Percentiles rank a stretch among this genome's conserved stretches.
These are phyloP conservation scores for Pyrrhoderma lamaoense DNA, from an alignment of 1,284 basidiomycete species.

Conservation along the genomic window DNA sequence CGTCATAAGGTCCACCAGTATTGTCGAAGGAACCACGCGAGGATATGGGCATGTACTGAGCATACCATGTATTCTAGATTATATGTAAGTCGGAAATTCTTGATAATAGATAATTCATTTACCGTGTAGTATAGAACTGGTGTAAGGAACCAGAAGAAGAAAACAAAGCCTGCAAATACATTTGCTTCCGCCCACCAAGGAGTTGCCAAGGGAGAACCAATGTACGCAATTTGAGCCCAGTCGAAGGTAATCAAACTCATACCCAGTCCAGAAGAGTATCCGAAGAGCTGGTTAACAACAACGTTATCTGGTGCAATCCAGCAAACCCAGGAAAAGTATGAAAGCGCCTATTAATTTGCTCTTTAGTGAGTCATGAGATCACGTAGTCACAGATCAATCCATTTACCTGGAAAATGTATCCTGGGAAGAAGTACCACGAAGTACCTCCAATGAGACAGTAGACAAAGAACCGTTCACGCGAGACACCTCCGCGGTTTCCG, in stretches of 20 bases:
- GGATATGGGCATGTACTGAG: constrained; percentile 41
- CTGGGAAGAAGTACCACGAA: constrained; percentile 59
- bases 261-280: constrained; percentile 71
- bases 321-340: constrained; percentile 34
- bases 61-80: constrained; percentile 29
- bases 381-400: not conserved
- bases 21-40: constrained; percentile 27
- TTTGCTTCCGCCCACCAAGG: constrained; percentile 81
- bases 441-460: constrained; percentile 20
- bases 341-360: constrained; percentile 28
- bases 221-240: constrained; percentile 63
- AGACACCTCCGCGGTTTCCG: constrained; percentile 36
- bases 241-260: constrained; percentile 68
- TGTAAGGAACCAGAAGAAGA: constrained; percentile 56
- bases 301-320: constrained; percentile 30
- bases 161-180: constrained; percentile 68
- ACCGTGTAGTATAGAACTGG: constrained; percentile 28
- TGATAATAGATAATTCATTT: no score
- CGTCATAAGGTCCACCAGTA: constrained; percentile 32
- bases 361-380: not conserved
- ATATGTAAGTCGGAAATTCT: no score
- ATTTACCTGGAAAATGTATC: constrained; percentile 50
- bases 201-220: constrained; percentile 53
- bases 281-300: constrained; percentile 71
- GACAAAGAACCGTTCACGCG: constrained; percentile 44